Conservation (phyloP, 2,329 filamentous ascomycete genomes). For the Ilyonectria mors-panacis region DNA sequence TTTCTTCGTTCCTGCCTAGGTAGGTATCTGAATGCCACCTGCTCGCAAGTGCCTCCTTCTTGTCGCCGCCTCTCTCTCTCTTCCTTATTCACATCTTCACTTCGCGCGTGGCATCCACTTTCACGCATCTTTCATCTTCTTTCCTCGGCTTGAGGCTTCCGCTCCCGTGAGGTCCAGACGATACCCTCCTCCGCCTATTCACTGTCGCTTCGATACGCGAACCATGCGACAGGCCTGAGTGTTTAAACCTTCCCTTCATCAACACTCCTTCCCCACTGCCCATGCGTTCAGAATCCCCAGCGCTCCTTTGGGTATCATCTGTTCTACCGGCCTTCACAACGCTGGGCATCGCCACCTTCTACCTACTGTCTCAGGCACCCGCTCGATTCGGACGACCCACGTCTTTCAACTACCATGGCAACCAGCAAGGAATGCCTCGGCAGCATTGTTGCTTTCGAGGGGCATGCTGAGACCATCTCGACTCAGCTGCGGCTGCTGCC, state of each 20-base stretch:
- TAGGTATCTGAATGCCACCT: constrained; percentile 25
- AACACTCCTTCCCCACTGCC: constrained; percentile 21
- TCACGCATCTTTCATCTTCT: constrained; percentile 12
- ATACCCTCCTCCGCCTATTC: not conserved
- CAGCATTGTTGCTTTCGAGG: constrained; percentile 73
- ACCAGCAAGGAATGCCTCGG: constrained; percentile 53
- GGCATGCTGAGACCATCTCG: constrained; percentile 66
- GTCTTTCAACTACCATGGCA: constrained; percentile 43
- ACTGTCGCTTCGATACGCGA: constrained; percentile 4
- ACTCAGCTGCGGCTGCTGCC: constrained; percentile 74
- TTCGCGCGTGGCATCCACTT: constrained; percentile 6
- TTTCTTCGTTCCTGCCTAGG: constrained; percentile 15
- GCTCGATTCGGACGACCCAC: constrained; percentile 33
- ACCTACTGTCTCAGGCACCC: constrained; percentile 15
- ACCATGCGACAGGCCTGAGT: constrained; percentile 33
- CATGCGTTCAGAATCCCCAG: constrained; percentile 30
- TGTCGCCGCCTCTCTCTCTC: not conserved
- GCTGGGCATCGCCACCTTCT: constrained; percentile 11
- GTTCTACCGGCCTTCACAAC: constrained; percentile 29
- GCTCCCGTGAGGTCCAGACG: not conserved
- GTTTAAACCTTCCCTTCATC: constrained; percentile 33
- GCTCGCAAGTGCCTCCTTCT: constrained; percentile 18
- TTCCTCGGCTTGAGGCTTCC: not conserved
- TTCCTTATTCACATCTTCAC: not conserved
- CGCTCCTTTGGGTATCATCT: constrained; percentile 32